Conservation (phyloP, 148 eudicot species). For the Rhododendron mucronatum region DNA sequence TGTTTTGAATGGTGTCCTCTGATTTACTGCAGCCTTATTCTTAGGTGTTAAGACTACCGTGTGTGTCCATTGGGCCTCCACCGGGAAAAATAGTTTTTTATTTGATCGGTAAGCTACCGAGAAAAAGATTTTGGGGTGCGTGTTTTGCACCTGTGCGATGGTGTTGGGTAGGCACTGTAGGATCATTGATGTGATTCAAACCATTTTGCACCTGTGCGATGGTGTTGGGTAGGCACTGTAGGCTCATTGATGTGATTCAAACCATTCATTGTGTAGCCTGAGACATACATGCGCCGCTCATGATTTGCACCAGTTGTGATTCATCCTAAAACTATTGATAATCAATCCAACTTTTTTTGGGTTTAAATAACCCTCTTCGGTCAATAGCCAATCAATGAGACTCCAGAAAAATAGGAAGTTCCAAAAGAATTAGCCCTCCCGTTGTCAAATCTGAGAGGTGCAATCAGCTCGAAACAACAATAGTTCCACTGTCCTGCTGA, state of each 20-base stretch:
- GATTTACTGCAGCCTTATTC: neutral
- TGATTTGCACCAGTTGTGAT: too few relatives aligned
- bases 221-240: neutral
- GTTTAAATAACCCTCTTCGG: neutral
- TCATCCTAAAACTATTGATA: too few relatives aligned
- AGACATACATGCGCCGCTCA: neutral
- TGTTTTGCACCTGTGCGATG: neutral
- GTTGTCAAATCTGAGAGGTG: neutral
- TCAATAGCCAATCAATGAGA: neutral
- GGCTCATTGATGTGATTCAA: neutral
- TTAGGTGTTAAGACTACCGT: neutral
- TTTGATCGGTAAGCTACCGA: neutral
- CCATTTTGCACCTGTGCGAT: neutral
- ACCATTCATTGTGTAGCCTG: neutral
- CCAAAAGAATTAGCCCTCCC: neutral
- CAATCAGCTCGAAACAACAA: neutral
- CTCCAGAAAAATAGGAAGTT: neutral
- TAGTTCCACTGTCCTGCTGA: neutral
- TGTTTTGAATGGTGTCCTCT: neutral
- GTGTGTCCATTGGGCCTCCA: neutral
- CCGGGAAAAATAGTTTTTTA: too few relatives aligned
- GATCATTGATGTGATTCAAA: neutral
- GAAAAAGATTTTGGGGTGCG: neutral
- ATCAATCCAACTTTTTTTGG: neutral
- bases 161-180: neutral